phyloP scores from a whole-genome alignment of 83 land plant species.

The Picea abies region DNA sequence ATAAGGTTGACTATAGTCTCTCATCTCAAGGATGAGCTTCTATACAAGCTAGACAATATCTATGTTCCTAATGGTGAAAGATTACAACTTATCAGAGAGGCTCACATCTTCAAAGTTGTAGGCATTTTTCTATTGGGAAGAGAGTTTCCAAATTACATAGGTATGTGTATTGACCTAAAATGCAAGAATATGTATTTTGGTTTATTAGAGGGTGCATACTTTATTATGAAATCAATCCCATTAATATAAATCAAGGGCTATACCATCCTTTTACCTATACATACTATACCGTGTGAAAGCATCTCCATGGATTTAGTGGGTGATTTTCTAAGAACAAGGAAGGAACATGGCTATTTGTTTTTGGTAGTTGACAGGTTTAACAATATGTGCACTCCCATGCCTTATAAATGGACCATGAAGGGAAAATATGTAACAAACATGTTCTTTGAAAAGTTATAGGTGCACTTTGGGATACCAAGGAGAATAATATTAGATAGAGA shows the following conservation, averaged over 20 bases:
- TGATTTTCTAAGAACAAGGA: neutral
- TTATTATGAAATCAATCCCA: neutral
- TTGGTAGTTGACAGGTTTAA: too few relatives aligned
- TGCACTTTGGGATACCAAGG: too few relatives aligned
- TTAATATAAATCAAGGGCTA: neutral
- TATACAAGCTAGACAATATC: neutral
- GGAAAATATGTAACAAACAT: too few relatives aligned
- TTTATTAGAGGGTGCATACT: neutral
- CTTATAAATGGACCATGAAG: too few relatives aligned
- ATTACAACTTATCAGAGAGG: neutral
- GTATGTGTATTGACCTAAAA: neutral
- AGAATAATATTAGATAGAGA: too few relatives aligned
- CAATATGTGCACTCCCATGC: too few relatives aligned
- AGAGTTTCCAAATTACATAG: neutral
- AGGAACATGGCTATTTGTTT: too few relatives aligned
- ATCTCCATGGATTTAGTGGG: neutral
- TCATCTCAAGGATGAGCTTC: neutral
- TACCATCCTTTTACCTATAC: neutral
- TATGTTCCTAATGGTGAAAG: neutral
- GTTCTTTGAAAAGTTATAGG: too few relatives aligned
- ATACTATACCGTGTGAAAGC: neutral
- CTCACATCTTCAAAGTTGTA: neutral
- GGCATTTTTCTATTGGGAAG: neutral
- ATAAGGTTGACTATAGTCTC: neutral
- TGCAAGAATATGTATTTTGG: neutral